Evolutionary conservation across 768 basidiomycete genomes (phyloP).

Genomic region (Trametes elegans): DNA sequence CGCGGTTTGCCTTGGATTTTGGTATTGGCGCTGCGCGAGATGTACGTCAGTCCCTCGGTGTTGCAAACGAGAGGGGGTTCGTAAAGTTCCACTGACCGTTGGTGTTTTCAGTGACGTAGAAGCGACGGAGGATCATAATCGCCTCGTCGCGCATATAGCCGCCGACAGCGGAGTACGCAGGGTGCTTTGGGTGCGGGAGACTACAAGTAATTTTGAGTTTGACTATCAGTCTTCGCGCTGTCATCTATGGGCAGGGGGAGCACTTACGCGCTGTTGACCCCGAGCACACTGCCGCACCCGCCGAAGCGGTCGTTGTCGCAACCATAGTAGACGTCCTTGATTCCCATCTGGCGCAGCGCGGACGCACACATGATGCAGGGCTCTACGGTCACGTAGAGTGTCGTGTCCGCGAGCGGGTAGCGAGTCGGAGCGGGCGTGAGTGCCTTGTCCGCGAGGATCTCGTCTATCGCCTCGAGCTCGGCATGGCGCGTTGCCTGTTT

Average conservation of each 20-base stretch:
- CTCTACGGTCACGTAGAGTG: conserved; percentile 96
- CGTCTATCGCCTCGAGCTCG: conserved; percentile 94
- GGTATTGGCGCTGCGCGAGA: conserved; percentile 73
- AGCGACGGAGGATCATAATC: conserved; percentile 57
- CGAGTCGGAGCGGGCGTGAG: conserved; percentile 50
- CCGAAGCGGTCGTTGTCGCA: conserved; percentile 96
- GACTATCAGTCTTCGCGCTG: not conserved
- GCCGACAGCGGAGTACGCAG: conserved; percentile 69
- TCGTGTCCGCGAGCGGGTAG: conserved; percentile 75
- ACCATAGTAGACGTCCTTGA: conserved; percentile 88
- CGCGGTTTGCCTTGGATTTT: conserved; percentile 80
- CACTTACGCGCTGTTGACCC: conserved; percentile 74
- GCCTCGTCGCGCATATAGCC: conserved; percentile 48
- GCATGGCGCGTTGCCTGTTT: conserved; percentile 92
- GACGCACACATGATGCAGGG: conserved; percentile 99
- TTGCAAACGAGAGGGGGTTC: not conserved
- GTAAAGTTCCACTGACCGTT: conserved; percentile 59
- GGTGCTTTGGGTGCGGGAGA: conserved; percentile 68
- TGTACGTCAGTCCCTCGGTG: not conserved
- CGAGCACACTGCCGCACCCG: conserved; percentile 92
- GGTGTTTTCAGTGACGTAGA: conserved; percentile 85
- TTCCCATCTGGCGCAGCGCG: conserved; percentile 90
- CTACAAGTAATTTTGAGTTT: conserved; percentile 36
- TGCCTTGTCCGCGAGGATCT: conserved; percentile 62
- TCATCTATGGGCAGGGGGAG: not conserved